A percentile compares a stretch with the other conserved stretches of the same genome.
These are phyloP conservation scores for Malus hybrid DNA, from an alignment of 331 rosid genomes.

Conservation along the genomic window DNA sequence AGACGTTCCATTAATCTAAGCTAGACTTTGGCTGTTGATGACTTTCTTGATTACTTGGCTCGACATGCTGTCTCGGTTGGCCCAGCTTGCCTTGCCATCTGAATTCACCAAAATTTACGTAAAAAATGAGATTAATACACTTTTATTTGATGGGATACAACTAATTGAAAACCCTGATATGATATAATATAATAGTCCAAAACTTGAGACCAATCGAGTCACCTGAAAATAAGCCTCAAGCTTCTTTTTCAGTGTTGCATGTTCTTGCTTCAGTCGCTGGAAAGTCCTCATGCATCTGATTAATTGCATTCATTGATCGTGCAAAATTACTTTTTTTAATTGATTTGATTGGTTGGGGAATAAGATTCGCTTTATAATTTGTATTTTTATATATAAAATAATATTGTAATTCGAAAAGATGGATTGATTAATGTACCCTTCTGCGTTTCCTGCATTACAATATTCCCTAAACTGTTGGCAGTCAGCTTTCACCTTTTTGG, in stretches of 20 bases:
- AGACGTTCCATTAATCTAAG: too few relatives aligned
- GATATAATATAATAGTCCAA: background rate
- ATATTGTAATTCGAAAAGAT: background rate
- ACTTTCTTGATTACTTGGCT: slow-evolving; percentile 27
- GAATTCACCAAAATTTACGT: background rate
- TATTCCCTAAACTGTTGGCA: slow-evolving; percentile 68
- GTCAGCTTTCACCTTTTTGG: slow-evolving; percentile 89
- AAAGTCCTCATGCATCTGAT: slow-evolving; percentile 72
- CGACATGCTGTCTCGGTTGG: slow-evolving; percentile 41
- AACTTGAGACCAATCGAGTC: background rate
- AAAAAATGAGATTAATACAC: background rate
- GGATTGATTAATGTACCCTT: slow-evolving; percentile 44
- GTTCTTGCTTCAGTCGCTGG: slow-evolving; percentile 77
- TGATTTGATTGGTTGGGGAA: too few relatives aligned
- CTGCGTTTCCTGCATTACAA: slow-evolving; percentile 62
- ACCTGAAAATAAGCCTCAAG: slow-evolving; percentile 98
- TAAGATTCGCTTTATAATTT: too few relatives aligned
- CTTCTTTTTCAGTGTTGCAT: slow-evolving; percentile 64
- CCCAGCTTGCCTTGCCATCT: slow-evolving; percentile 68
- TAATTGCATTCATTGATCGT: background rate
- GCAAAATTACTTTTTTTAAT: too few relatives aligned
- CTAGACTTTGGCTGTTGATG: background rate
- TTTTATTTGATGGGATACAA: too few relatives aligned
- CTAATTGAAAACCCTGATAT: too few relatives aligned
- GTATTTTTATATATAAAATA: too few relatives aligned